phyloP scores from a whole-genome alignment of 1,284 basidiomycete genomes.

The Papiliotrema nemorosa region DNA sequence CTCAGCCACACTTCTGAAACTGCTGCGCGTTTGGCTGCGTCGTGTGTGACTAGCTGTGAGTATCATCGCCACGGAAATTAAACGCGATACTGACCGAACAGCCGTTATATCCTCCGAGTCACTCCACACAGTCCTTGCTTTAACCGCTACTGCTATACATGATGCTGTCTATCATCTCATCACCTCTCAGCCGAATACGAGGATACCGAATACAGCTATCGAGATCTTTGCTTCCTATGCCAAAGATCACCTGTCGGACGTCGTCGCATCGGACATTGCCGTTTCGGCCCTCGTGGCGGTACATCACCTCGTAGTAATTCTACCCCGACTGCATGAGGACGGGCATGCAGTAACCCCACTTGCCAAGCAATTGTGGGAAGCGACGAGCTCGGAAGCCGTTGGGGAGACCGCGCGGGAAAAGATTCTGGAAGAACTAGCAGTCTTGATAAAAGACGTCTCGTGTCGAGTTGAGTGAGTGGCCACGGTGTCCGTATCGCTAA shows the following conservation, averaged over 20 bases:
- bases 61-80: background rate
- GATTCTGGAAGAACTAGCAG: conserved; percentile 24
- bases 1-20: conserved; percentile 9
- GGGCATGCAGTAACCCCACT: conserved; percentile 4
- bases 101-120: conserved; percentile 23
- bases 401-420: conserved; percentile 14
- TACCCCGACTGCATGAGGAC: conserved; percentile 19
- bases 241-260: conserved; percentile 14
- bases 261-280: conserved; percentile 30
- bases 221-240: conserved; percentile 37
- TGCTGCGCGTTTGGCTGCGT: conserved; percentile 9
- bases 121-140: conserved; percentile 27
- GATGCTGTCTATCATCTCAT: conserved; percentile 50
- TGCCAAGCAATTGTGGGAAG: conserved; percentile 22
- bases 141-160: conserved; percentile 52
- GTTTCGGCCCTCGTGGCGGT: conserved; percentile 29
- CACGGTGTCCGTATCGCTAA: background rate
- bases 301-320: conserved; percentile 35
- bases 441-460: conserved; percentile 16
- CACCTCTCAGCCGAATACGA: conserved; percentile 24
- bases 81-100: background rate
- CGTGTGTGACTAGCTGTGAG: conserved; percentile 10
- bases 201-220: conserved; percentile 17
- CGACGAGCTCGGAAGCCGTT: conserved; percentile 2
- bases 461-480: conserved; percentile 18